Base-by-base conservation (phyloP, 352 stramenopile genomes). In the Phytophthora vignae region DNA sequence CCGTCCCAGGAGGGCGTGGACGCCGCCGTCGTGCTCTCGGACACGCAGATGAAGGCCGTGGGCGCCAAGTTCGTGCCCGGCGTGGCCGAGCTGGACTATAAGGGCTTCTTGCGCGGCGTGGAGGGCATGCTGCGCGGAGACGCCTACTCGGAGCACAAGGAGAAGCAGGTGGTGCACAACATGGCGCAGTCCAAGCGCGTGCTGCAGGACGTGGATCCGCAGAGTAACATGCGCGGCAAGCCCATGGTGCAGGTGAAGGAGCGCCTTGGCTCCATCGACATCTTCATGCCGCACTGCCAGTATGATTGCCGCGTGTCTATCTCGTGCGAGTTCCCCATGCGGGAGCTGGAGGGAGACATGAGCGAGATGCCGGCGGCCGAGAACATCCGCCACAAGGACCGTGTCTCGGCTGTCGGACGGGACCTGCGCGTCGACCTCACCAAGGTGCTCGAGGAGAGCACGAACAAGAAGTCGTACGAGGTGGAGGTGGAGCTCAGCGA, bases 251-350 rank as follows among this genome's bases (percentile, higher is more conserved):
- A 96, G 49, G 84, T 92, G 12, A 96, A 96, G 69, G 83, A 95
- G 61, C 84, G 87, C 4, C 83, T 96, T 3, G 88, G 87, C 1
- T 92, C 79, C 17, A 90, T 96, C 48, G 85, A 96, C 63, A 92
- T 96, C 58, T 96, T 96, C 76, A 78, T 96, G 64, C 90, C 90
- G 48, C 85, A 92, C 53, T 96, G 90, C 62, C 78, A 83, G 58
- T 96, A 95, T 66, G 90, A 96, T 76, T 94, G 85, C 60, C 90
- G 90, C 58, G 76, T 96, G 9, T 93, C 90, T 1, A 85, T 96
- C 69, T 94, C 90, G 55, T 93, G 88, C 64, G 90, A 96, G 56
- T 94, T 91, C 69, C 86, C 87, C 6, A 14, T 70, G 60, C 84
- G 81, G 2, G 80, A 87, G 55, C 57, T 95, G 10, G 77, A 89